Evolutionary conservation across 78 protist species (phyloP).

Genomic region (Monosiga brevicollis): DNA sequence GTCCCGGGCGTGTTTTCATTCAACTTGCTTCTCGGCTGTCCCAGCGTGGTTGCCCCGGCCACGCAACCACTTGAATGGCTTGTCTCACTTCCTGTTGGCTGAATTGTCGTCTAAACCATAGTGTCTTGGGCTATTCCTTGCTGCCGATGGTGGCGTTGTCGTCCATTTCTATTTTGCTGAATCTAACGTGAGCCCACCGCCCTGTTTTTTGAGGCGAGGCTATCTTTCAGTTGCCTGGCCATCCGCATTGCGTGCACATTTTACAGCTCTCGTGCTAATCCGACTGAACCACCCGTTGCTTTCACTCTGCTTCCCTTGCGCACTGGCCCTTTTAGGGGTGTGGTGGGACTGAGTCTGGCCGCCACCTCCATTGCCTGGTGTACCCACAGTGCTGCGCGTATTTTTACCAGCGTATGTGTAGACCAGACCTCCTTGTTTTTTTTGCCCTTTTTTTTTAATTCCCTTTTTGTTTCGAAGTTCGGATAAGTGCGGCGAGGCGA

Average conservation of each 20-base stretch:
- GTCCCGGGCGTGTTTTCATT: no score
- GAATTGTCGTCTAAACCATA: slow-evolving; percentile 26
- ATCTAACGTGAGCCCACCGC: slow-evolving; percentile 17
- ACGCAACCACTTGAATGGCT: neutral
- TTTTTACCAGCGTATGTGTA: no score
- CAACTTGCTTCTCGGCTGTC: neutral
- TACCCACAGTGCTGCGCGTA: slow-evolving; percentile 60
- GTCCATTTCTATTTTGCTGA: slow-evolving; percentile 32
- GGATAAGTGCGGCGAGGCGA: no score
- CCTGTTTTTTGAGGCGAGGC: neutral
- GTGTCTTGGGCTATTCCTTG: slow-evolving; percentile 81
- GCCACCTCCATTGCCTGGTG: slow-evolving; percentile 53
- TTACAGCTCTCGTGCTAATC: neutral
- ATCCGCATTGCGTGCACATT: neutral
- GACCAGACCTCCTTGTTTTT: no score
- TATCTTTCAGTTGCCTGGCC: neutral
- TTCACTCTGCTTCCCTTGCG: neutral
- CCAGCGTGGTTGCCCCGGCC: neutral
- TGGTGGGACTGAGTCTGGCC: slow-evolving; percentile 39
- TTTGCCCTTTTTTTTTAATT: no score
- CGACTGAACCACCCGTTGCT: neutral
- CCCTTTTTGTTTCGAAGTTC: no score
- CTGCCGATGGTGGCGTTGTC: slow-evolving; percentile 80
- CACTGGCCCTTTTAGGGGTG: slow-evolving; percentile 19
- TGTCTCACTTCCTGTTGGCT: no score